Conservation (phyloP, 140 eudicot species). For the Ambrosia hybrid region DNA sequence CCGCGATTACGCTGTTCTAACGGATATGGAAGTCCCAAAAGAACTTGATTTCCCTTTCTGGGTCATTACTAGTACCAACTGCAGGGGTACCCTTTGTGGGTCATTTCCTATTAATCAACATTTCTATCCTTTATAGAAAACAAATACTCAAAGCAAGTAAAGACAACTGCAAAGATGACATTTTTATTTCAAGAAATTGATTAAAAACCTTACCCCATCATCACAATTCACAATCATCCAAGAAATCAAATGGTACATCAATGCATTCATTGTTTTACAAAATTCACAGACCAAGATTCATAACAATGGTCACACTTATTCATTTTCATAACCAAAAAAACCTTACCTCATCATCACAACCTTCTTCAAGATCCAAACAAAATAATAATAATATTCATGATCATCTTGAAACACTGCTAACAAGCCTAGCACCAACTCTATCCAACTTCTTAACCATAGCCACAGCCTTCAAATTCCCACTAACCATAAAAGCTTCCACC, state of each 20-base stretch:
- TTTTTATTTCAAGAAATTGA: neutral
- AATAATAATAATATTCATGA: neutral
- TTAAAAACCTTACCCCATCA: neutral
- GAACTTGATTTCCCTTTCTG: neutral
- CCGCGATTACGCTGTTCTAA: no score
- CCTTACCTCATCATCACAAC: neutral
- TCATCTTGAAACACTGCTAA: slow-evolving; percentile 31
- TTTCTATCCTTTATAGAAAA: neutral
- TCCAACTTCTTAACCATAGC: slow-evolving; percentile 60
- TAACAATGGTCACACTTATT: neutral
- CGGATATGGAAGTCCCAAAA: no score
- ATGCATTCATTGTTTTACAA: neutral
- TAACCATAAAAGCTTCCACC: slow-evolving; percentile 62
- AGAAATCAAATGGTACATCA: neutral
- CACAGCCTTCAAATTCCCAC: slow-evolving; percentile 52
- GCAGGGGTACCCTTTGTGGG: neutral
- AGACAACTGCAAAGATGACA: neutral
- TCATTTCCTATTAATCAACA: neutral
- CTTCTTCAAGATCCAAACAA: neutral
- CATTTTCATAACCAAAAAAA: neutral
- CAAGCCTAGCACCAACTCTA: slow-evolving; percentile 70
- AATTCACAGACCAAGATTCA: neutral
- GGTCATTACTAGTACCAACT: neutral
- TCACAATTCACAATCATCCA: neutral
- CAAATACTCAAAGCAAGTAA: neutral